Percentiles rank a stretch among this genome's conserved stretches.
Evolutionary conservation across 495 filamentous ascomycete species (phyloP).

Genomic region (Neurospora sp.): DNA sequence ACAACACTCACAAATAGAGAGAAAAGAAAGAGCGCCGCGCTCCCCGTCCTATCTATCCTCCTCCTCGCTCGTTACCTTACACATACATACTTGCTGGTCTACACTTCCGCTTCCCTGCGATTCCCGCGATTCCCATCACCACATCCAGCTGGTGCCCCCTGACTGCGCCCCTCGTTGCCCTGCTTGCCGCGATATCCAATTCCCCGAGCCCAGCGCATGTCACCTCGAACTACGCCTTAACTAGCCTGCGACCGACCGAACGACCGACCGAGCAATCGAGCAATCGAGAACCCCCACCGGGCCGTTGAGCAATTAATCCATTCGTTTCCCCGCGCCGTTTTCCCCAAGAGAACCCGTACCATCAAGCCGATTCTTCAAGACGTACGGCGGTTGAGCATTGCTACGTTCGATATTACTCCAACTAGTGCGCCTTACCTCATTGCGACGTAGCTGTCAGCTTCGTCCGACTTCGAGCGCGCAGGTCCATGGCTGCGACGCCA

Average conservation of each 20-base stretch:
- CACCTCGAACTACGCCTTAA: not conserved
- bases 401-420: not conserved
- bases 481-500: not conserved
- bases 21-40: not conserved
- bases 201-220: not conserved
- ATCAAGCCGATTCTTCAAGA: not conserved
- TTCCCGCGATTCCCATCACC: not conserved
- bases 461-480: not conserved
- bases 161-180: not conserved
- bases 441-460: not conserved
- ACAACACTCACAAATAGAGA: not conserved
- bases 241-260: not conserved
- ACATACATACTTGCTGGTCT: not conserved
- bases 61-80: not conserved
- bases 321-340: not conserved
- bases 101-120: not conserved
- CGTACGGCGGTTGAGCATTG: too few relatives aligned
- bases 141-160: not conserved
- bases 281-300: not conserved
- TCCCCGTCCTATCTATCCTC: not conserved
- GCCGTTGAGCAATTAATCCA: not conserved
- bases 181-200: not conserved
- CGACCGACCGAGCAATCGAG: not conserved
- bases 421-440: not conserved
- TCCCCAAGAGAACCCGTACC: not conserved